Conservation (phyloP, 768 basidiomycete species). For the Auriculariales sp. region DNA sequence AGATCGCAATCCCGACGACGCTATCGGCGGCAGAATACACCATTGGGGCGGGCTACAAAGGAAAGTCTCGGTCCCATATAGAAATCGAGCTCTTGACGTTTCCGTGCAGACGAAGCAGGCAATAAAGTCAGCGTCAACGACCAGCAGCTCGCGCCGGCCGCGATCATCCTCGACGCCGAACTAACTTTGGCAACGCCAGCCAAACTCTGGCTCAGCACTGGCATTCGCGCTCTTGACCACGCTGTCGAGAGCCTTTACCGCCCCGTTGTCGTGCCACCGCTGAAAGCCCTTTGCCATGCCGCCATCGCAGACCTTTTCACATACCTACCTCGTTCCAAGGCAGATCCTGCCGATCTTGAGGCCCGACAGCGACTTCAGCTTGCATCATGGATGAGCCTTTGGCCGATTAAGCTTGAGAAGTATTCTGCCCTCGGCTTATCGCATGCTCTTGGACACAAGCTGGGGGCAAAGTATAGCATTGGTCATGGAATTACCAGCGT, state of each 20-base stretch:
- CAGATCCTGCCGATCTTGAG: slow-evolving; percentile 38
- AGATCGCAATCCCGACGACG: slow-evolving; percentile 74
- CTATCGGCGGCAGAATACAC: slow-evolving; percentile 68
- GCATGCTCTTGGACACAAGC: slow-evolving; percentile 58
- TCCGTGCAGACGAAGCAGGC: slow-evolving; percentile 54
- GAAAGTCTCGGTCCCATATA: no score
- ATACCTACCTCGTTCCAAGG: slow-evolving; percentile 53
- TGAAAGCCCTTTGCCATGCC: slow-evolving; percentile 49
- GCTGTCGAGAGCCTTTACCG: slow-evolving; percentile 58
- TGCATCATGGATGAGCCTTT: slow-evolving; percentile 71
- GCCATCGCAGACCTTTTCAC: slow-evolving; percentile 61
- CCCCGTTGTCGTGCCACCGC: slow-evolving; percentile 35
- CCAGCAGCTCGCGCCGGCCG: slow-evolving; percentile 47
- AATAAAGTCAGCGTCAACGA: slow-evolving; percentile 44
- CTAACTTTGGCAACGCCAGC: slow-evolving; percentile 61
- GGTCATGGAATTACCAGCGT: slow-evolving; percentile 80
- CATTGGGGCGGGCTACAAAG: no score
- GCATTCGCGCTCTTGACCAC: slow-evolving; percentile 67
- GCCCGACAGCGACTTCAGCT: slow-evolving; percentile 54
- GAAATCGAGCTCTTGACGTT: no score
- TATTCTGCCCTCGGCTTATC: slow-evolving; percentile 59
- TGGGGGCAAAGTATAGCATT: slow-evolving; percentile 59
- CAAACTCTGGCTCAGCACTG: slow-evolving; percentile 67
- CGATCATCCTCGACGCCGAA: slow-evolving; percentile 66
- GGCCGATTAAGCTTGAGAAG: slow-evolving; percentile 45